Evolutionary conservation across 345 rosid species (phyloP).

Genomic region (Hibiscus trionum): DNA sequence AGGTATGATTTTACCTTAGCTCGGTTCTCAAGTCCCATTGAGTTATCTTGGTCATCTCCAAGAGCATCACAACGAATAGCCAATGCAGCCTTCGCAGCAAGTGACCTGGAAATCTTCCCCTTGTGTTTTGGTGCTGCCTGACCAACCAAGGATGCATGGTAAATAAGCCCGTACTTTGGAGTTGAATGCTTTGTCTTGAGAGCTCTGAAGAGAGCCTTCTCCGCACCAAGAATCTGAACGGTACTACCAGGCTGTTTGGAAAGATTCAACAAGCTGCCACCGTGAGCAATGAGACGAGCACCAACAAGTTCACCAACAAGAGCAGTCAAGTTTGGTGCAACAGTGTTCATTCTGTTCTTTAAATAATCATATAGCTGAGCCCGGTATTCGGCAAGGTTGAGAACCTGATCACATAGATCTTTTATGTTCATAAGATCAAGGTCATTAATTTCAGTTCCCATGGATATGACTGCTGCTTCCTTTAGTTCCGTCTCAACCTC

Average conservation of each 20-base stretch:
- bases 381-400: conserved; percentile 79
- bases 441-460: conserved; percentile 38
- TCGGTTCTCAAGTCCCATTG: conserved; percentile 77
- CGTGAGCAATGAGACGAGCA: conserved; percentile 89
- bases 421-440: conserved; percentile 48
- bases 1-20: conserved; percentile 22
- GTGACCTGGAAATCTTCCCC: conserved; percentile 82
- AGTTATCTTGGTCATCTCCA: conserved; percentile 66
- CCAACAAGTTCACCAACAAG: conserved; percentile 97
- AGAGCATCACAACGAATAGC: conserved; percentile 86
- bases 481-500: conserved; percentile 69
- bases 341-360: conserved; percentile 75
- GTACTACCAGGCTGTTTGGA: conserved; percentile 94
- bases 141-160: conserved; percentile 82
- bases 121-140: conserved; percentile 83
- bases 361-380: conserved; percentile 81
- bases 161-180: conserved; percentile 45
- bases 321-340: conserved; percentile 92
- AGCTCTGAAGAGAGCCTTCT: conserved; percentile 89
- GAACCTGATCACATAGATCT: conserved; percentile 59
- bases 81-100: conserved; percentile 75
- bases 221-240: conserved; percentile 89
- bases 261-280: conserved; percentile 82
- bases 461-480: conserved; percentile 79
- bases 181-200: conserved; percentile 77